Evolutionary conservation across 352 stramenopile species (phyloP), one percentile per base, ranked within the genome.

Genomic region (Globisporangium irregulare): DNA sequence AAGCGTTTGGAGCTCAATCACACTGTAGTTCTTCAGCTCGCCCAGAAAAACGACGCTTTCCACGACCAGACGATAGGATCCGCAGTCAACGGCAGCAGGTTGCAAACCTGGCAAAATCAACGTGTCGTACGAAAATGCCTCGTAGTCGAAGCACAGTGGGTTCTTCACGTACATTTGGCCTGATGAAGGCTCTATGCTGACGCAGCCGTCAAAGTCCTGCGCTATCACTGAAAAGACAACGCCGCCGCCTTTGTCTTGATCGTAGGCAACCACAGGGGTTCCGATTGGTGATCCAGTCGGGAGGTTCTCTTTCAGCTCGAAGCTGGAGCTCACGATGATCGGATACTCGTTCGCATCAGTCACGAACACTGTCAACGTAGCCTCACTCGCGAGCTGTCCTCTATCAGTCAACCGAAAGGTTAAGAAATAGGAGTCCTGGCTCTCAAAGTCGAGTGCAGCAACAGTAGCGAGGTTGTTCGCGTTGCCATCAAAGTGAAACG

Each of bases 281-380:
- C 73, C 73, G 3, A 67, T 62, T 18, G 73, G 63, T 1, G 67
- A 66, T 4, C 61, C 61, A 41, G 32, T 25, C 10, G 50, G 61
- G 3, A 50, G 25, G 51, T 87, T 87, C 66, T 87, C 79, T 20
- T 51, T 61, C 22, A 85, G 15, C 15, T 65, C 24, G 32, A 82
- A 67, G 9, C 36, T 41, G 7, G 38, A 27, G 50, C 72, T 69
- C 12, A 68, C 18, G 32, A 87, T 78, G 6, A 82, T 34, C 2
- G 81, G 81, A 24, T 70, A 43, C 24, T 88, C 81, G 41, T 90
- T 90, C 10, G 81, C 73, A 59, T 90, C 76, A 0, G 77, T 38
- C 10, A 90, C 67, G 18, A 74, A 76, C 57, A 90, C 53, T 12
- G 60, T 72, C 48, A 87, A 32, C 59, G 73, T 80, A 0, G 59